A percentile compares a stretch with the other conserved stretches of the same genome.
Conservation (phyloP, 2,329 filamentous ascomycete genomes). For the Davidsoniella eucalypti region DNA sequence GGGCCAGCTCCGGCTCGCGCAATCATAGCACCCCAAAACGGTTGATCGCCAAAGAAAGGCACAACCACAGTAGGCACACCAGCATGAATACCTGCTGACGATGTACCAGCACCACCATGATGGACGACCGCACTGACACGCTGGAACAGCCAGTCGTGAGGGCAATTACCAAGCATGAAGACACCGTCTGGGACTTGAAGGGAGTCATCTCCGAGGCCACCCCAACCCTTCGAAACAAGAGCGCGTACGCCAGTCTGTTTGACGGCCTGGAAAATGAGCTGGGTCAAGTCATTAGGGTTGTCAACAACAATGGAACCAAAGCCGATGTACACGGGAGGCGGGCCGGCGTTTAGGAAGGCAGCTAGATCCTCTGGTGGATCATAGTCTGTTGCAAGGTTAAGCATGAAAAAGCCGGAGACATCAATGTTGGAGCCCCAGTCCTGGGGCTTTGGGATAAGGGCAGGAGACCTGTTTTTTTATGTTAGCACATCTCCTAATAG, state of each 20-base stretch:
- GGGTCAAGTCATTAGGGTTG: conserved; percentile 53
- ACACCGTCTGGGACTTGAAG: conserved; percentile 56
- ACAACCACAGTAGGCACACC: conserved; percentile 70
- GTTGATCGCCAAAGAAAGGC: conserved; percentile 76
- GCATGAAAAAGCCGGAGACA: conserved; percentile 62
- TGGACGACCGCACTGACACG: conserved; percentile 70
- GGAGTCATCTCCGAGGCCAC: conserved; percentile 59
- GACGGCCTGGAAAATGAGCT: conserved; percentile 56
- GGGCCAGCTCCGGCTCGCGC: conserved; percentile 57
- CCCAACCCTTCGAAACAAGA: conserved; percentile 77
- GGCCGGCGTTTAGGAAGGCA: conserved; percentile 48
- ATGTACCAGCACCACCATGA: conserved; percentile 77
- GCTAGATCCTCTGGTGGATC: conserved; percentile 48
- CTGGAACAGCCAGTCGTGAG: conserved; percentile 80
- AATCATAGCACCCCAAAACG: conserved; percentile 70
- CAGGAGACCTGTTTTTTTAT: conserved; percentile 36
- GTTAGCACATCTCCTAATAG: background rate
- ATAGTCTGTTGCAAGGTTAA: conserved; percentile 50
- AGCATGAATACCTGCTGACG: conserved; percentile 66
- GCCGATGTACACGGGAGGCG: conserved; percentile 64
- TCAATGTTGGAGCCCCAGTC: conserved; percentile 61
- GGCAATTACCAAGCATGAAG: conserved; percentile 70
- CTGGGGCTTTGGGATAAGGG: conserved; percentile 59
- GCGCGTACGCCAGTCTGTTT: conserved; percentile 53
- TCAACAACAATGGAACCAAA: conserved; percentile 75